phyloP scores from a whole-genome alignment of 1,139 yeast genomes.

The Blastobotrys indianensis region DNA sequence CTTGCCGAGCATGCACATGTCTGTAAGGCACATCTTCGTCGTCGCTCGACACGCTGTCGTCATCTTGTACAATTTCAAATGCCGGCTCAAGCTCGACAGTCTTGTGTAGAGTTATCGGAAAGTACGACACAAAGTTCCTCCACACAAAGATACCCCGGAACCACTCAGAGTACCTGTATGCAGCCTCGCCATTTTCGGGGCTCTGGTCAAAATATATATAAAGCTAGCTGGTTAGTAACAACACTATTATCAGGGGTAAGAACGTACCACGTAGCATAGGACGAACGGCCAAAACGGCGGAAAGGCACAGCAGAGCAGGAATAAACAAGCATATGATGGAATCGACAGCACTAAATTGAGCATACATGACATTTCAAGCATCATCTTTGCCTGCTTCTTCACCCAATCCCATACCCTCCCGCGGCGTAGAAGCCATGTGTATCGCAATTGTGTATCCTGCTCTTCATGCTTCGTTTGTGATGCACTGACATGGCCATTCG shows the following conservation, averaged over 20 bases:
- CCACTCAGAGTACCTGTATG: slow-evolving; percentile 50
- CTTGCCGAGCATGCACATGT: background rate
- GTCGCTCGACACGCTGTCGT: slow-evolving; percentile 4
- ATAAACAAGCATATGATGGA: slow-evolving; percentile 50
- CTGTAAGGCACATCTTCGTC: slow-evolving; percentile 12
- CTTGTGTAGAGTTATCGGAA: slow-evolving; percentile 73
- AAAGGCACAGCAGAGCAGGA: slow-evolving; percentile 56
- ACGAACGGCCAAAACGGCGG: slow-evolving; percentile 66
- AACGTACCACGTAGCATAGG: slow-evolving; percentile 35
- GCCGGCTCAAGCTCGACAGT: slow-evolving; percentile 72
- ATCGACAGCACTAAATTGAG: slow-evolving; percentile 74
- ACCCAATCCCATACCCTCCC: too few species aligned
- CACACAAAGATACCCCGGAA: slow-evolving; percentile 59
- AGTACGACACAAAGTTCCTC: slow-evolving; percentile 70
- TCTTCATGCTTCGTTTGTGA: too few species aligned
- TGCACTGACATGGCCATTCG: too few species aligned
- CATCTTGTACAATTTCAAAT: slow-evolving; percentile 35
- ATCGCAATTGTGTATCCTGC: too few species aligned
- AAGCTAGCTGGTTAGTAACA: slow-evolving; percentile 24
- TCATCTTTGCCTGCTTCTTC: background rate
- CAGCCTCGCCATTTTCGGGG: slow-evolving; percentile 67
- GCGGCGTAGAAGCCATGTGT: too few species aligned
- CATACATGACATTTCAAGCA: slow-evolving; percentile 26
- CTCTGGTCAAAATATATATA: slow-evolving; percentile 58
- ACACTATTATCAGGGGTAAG: background rate